A percentile compares a stretch with the other conserved stretches of the same genome.
These are phyloP conservation scores for Trichoderma afroharzianum DNA, from an alignment of 2,329 filamentous ascomycete genomes.

Conservation along the genomic window DNA sequence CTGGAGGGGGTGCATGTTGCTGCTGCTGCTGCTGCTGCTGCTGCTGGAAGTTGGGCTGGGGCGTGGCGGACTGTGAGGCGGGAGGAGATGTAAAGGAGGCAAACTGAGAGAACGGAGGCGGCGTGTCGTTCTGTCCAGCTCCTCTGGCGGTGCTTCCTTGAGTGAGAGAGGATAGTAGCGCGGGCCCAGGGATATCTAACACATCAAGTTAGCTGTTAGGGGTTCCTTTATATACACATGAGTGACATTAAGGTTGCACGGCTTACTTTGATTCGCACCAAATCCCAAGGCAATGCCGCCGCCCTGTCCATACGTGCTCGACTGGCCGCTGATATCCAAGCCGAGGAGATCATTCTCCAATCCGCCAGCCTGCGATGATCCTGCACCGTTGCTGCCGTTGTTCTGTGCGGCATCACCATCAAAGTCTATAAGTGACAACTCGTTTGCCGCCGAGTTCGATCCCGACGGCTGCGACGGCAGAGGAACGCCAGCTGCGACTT, in stretches of 20 bases:
- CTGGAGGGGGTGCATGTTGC: constrained; percentile 45
- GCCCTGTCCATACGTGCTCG: constrained; percentile 62
- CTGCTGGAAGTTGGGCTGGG: constrained; percentile 47
- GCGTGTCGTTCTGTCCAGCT: constrained; percentile 39
- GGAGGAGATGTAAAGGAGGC: constrained; percentile 53
- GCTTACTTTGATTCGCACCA: constrained; percentile 63
- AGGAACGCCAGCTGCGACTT: constrained; percentile 75
- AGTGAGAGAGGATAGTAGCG: constrained; percentile 61
- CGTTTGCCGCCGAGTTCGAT: constrained; percentile 53
- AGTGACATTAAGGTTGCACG: neutral
- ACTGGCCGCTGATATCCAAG: constrained; percentile 68
- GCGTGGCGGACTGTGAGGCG: constrained; percentile 50
- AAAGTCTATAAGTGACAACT: constrained; percentile 92
- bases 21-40: constrained; percentile 50
- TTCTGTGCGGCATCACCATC: constrained; percentile 60
- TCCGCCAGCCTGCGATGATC: constrained; percentile 54
- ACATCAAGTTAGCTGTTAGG: neutral
- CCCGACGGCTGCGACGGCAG: constrained; percentile 52
- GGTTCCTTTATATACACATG: neutral
- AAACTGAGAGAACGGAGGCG: constrained; percentile 49
- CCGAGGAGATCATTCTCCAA: constrained; percentile 90
- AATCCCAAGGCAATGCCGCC: constrained; percentile 83
- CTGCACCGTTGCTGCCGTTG: constrained; percentile 44
- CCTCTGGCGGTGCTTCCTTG: constrained; percentile 56
- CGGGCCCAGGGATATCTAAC: constrained; percentile 60